Conservation (phyloP, 306 rosid genomes). For the Prunus mongolica region DNA sequence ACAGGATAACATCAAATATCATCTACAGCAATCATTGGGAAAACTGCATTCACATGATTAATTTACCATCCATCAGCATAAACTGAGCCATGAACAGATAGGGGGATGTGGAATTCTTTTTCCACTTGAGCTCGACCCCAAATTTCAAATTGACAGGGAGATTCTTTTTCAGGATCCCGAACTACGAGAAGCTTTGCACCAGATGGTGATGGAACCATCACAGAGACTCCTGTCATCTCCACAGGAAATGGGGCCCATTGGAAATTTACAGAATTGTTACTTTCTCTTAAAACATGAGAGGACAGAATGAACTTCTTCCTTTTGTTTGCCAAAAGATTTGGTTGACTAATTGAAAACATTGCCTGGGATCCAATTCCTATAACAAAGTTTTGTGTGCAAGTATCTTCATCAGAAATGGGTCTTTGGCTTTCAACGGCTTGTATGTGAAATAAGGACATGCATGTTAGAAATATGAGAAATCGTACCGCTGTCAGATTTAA, state of each 20-base stretch:
- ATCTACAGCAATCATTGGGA: background rate
- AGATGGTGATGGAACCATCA: constrained; percentile 73
- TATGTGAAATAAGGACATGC: background rate
- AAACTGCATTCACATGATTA: background rate
- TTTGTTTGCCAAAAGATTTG: constrained; percentile 59
- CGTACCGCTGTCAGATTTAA: constrained; percentile 52
- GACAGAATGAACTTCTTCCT: constrained; percentile 47
- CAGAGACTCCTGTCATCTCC: constrained; percentile 59
- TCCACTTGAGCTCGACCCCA: constrained; percentile 63
- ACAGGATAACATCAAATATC: constrained; percentile 9
- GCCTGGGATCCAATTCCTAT: constrained; percentile 47
- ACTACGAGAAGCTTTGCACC: constrained; percentile 60
- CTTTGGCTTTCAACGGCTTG: background rate
- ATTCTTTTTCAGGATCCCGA: constrained; percentile 51
- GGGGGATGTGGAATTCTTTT: constrained; percentile 69
- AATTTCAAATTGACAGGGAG: constrained; percentile 52
- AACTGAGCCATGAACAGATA: constrained; percentile 66
- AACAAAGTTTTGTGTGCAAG: background rate
- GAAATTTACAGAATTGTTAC: constrained; percentile 35
- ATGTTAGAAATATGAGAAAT: background rate
- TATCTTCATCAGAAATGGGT: constrained; percentile 11
- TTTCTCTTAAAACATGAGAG: constrained; percentile 43
- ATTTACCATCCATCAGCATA: constrained; percentile 71
- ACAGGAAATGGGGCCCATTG: constrained; percentile 74
- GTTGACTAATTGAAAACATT: constrained; percentile 58